A percentile compares a stretch with the other conserved stretches of the same genome.
These are phyloP conservation scores for Vicia faba DNA, from an alignment of 306 rosid species.

Conservation along the genomic window DNA sequence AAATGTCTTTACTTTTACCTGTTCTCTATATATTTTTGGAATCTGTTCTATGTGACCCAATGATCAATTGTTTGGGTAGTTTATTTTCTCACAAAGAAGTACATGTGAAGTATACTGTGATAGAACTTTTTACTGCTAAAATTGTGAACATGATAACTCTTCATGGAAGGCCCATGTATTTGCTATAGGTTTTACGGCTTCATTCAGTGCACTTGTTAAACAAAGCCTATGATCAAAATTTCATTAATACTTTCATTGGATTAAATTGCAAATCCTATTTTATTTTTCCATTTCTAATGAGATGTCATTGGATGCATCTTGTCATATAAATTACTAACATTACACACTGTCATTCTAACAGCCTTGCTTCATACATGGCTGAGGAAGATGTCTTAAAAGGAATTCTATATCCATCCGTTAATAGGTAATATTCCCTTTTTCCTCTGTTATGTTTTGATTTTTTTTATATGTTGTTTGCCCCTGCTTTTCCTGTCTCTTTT, in stretches of 20 bases:
- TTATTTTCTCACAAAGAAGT: neutral
- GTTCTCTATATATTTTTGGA: too few relatives aligned
- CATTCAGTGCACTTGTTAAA: constrained; percentile 18
- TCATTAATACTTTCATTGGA: neutral
- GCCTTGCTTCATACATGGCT: constrained; percentile 95
- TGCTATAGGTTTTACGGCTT: constrained; percentile 21
- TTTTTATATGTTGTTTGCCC: constrained; percentile 10
- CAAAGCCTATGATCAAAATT: constrained; percentile 3
- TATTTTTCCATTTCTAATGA: constrained; percentile 17
- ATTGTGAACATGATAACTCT: constrained; percentile 4
- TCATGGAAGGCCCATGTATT: constrained; percentile 28
- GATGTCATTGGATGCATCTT: constrained; percentile 10
- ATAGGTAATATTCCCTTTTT: constrained; percentile 56
- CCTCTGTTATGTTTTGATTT: constrained; percentile 19
- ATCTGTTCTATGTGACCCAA: too few relatives aligned
- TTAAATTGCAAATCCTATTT: constrained; percentile 18
- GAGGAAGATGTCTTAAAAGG: constrained; percentile 81
- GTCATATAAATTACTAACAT: constrained; percentile 47
- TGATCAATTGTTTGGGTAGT: constrained; percentile 19
- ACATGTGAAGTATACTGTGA: neutral
- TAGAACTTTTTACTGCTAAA: constrained; percentile 2
- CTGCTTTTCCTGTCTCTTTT: constrained; percentile 17
- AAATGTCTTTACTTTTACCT: too few relatives aligned
- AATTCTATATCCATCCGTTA: constrained; percentile 78
- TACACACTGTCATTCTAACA: constrained; percentile 49